Percentiles rank a stretch among this genome's conserved stretches.
phyloP scores from a whole-genome alignment of 768 basidiomycete species.

The Infundibulicybe gibba region DNA sequence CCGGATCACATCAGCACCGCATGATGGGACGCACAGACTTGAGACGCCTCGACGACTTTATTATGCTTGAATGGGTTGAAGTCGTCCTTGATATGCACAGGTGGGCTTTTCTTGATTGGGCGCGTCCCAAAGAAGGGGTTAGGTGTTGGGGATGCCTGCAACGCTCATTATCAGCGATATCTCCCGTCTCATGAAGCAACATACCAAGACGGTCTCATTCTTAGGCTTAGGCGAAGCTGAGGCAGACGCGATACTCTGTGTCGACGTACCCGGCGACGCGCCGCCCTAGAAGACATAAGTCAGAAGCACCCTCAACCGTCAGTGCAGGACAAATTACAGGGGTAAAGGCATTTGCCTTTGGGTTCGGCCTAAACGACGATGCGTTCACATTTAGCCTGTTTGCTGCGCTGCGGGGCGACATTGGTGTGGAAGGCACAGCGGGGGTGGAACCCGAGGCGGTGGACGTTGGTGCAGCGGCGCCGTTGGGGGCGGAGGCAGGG shows the following conservation, averaged over 20 bases:
- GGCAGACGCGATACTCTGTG: conserved; percentile 31
- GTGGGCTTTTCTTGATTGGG: conserved; percentile 65
- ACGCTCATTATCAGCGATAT: conserved; percentile 9
- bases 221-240: conserved; percentile 64
- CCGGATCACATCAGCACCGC: background rate
- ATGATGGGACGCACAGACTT: conserved; percentile 57
- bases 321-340: conserved; percentile 43
- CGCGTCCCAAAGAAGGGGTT: conserved; percentile 92
- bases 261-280: conserved; percentile 40
- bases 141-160: conserved; percentile 43
- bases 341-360: conserved; percentile 73
- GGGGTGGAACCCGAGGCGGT: conserved; percentile 5
- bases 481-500: conserved; percentile 26
- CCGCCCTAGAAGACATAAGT: conserved; percentile 32
- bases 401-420: conserved; percentile 51
- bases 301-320: conserved; percentile 14
- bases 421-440: conserved; percentile 26
- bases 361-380: conserved; percentile 86
- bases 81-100: conserved; percentile 90
- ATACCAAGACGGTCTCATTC: conserved; percentile 44
- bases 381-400: conserved; percentile 84
- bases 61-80: conserved; percentile 95
- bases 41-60: conserved; percentile 72
- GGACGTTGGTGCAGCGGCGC: conserved; percentile 13
- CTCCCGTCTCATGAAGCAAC: background rate